These are phyloP conservation scores for Arachis hypogaea DNA, from an alignment of 306 rosid species.

Conservation along the genomic window DNA sequence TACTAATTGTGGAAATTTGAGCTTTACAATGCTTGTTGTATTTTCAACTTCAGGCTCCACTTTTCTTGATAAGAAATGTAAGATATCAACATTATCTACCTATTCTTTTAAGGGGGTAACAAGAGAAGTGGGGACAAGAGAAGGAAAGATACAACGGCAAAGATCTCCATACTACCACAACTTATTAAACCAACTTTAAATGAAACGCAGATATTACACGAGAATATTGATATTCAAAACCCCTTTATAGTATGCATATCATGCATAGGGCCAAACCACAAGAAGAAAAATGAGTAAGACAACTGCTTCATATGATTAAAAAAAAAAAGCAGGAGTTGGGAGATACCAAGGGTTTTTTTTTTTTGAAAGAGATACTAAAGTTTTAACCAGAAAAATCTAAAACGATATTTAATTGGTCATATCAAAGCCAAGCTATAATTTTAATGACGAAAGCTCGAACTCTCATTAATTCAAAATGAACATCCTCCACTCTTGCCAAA, in stretches of 20 bases:
- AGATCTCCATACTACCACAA: neutral
- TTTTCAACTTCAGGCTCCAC: constrained; percentile 12
- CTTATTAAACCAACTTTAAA: neutral
- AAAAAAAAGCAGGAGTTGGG: neutral
- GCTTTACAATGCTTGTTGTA: neutral
- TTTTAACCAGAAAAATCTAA: constrained; percentile 5
- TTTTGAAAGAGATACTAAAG: neutral
- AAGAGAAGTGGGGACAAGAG: neutral
- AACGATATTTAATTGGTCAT: neutral
- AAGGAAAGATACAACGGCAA: neutral
- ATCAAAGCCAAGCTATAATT: constrained; percentile 8
- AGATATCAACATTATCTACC: neutral
- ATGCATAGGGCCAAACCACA: constrained; percentile 4
- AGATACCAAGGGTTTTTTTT: neutral
- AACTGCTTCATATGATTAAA: neutral
- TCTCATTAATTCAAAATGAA: neutral
- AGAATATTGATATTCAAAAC: constrained; percentile 1
- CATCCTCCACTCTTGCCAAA: neutral
- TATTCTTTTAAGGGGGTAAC: neutral
- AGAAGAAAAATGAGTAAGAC: neutral
- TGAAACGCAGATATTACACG: neutral
- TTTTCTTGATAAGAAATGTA: constrained; percentile 10
- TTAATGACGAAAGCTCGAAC: neutral
- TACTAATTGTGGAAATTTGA: constrained; percentile 11
- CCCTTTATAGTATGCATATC: neutral